Evolutionary conservation across 352 stramenopile genomes (phyloP).

Genomic region (Pythium phragmitis): DNA sequence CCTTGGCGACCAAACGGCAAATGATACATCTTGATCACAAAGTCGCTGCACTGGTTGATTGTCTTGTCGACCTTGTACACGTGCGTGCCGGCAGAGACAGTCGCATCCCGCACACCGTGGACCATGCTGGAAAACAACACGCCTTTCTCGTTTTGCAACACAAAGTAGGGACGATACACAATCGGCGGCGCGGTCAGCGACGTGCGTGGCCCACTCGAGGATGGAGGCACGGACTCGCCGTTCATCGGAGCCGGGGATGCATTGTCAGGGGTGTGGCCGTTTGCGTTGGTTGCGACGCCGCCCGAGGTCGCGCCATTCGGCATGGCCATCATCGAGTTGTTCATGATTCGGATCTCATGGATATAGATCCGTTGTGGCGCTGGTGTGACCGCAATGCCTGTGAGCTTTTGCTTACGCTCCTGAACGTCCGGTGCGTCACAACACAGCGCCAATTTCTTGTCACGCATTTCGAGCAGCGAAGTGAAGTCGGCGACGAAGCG

Average conservation of each 20-base stretch:
- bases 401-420: conserved; percentile 81
- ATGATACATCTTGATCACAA: conserved; percentile 87
- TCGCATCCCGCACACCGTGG: conserved; percentile 68
- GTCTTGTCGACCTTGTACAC: conserved; percentile 66
- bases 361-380: conserved; percentile 74
- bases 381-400: conserved; percentile 67
- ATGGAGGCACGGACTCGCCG: conserved; percentile 6
- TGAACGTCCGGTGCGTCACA: conserved; percentile 42
- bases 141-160: conserved; percentile 84
- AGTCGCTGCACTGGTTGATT: conserved; percentile 61
- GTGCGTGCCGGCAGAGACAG: conserved; percentile 53
- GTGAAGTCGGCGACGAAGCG: conserved; percentile 81
- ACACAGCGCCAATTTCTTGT: conserved; percentile 54
- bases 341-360: conserved; percentile 67
- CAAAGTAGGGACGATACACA: conserved; percentile 79
- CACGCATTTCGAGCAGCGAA: conserved; percentile 72
- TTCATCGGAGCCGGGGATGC: conserved; percentile 9
- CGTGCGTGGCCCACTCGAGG: neutral
- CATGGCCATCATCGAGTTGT: conserved; percentile 6
- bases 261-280: conserved; percentile 11
- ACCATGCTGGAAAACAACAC: conserved; percentile 88
- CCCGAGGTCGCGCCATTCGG: conserved; percentile 3
- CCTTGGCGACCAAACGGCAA: conserved; percentile 82
- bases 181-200: conserved; percentile 21
- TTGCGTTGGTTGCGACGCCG: conserved; percentile 2